phyloP scores from a whole-genome alignment of 1,284 basidiomycete genomes.

The Cystobasidiaceae sp. region DNA sequence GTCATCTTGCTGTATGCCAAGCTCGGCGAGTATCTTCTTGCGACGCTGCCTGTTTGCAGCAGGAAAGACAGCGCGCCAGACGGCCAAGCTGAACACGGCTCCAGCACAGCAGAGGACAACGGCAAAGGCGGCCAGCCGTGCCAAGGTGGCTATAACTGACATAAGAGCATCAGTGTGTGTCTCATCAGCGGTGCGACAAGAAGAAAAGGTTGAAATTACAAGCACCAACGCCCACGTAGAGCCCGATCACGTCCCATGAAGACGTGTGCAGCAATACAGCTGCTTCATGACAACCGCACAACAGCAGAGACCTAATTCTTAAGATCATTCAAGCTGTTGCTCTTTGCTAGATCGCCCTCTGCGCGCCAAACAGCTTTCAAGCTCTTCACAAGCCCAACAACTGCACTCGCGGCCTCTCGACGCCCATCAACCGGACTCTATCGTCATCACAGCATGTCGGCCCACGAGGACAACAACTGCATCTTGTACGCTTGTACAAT shows the following conservation, averaged over 20 bases:
- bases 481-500: slow-evolving; percentile 4
- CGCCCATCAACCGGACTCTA: not conserved
- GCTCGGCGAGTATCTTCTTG: not conserved
- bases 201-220: too few relatives aligned
- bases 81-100: not conserved
- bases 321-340: not conserved
- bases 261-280: too few relatives aligned
- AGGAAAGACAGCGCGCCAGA: slow-evolving; percentile 9
- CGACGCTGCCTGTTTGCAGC: slow-evolving; percentile 17
- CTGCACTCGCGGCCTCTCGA: not conserved
- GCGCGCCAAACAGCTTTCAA: not conserved
- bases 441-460: not conserved
- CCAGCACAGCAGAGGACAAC: not conserved
- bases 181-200: not conserved
- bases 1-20: slow-evolving; percentile 10
- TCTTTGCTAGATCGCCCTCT: not conserved
- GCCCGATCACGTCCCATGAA: too few relatives aligned
- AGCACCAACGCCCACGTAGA: not conserved
- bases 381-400: not conserved
- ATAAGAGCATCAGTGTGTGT: not conserved
- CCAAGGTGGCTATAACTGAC: not conserved
- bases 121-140: not conserved
- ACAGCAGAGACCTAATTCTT: not conserved
- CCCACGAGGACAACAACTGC: slow-evolving; percentile 22
- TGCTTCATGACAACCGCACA: not conserved